Base-by-base conservation (phyloP, 139 green algal genomes). In the Trebouxia sp. region DNA sequence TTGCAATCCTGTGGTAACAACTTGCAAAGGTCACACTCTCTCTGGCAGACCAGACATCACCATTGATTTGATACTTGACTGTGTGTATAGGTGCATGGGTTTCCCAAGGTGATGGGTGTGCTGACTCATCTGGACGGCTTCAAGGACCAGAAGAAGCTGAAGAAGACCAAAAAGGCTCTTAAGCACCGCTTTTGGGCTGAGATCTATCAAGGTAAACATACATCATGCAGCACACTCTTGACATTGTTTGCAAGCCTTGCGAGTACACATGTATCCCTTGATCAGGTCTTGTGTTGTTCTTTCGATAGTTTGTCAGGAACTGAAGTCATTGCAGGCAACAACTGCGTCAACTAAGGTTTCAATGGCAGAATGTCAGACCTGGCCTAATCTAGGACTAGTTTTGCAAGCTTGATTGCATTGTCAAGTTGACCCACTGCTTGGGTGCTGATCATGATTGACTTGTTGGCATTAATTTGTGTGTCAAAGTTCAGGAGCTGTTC, bases 71-170 rank as follows among this genome's bases (percentile, higher is more conserved):
- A 20, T 76, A 24, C 11, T 50, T 77, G 41, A 15, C 6, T 81
- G 76, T 24, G n/a, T n/a, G n/a, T 56, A 11, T 76, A 93, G 88
- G 87, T 94, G 56, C 91, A 96, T 85, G 94, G 94, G 26, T 98
- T 99, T 85, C 95, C 96, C 41, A 98, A 98, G 89, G 96, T 99
- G 10, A 98, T 99, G 94, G 97, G 97, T 26, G 97, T 99, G 82
- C 86, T 99, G 41, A 99, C 95, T n/a, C 97, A 99, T 88, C 91
- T 98, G 80, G 97, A 99, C 87, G 77, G 82, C 24, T 98, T 98
- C 88, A 92, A 89, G 70, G 93, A 98, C 47, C 51, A 84, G 26
- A 92, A 90, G 42, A 84, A 85, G 45, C 89, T 98, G 30, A 94
- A 95, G 76, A 98, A 98, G 83, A 94, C 91, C 12, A 99, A 99